phyloP scores from a whole-genome alignment of 2,329 filamentous ascomycete species.

The Hypoxylon sp. region DNA sequence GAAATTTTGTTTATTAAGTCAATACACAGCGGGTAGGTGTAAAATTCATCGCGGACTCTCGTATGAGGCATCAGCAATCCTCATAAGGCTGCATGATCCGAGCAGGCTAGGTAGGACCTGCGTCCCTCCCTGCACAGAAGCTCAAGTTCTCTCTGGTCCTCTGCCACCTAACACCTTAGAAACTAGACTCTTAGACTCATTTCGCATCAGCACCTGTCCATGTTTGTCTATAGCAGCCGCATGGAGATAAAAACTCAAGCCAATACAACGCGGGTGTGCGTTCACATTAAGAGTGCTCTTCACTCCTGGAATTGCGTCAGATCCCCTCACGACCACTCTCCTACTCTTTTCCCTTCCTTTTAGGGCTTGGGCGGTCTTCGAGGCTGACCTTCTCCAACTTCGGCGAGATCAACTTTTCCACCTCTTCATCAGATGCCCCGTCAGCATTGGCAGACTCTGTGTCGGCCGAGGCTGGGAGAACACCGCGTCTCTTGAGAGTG shows the following conservation, averaged over 20 bases:
- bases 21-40: not conserved
- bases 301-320: not conserved
- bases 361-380: not conserved
- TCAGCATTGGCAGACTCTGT: not conserved
- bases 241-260: not conserved
- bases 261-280: not conserved
- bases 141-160: not conserved
- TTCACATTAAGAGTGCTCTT: not conserved
- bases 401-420: not conserved
- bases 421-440: not conserved
- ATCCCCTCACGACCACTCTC: not conserved
- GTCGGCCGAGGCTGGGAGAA: not conserved
- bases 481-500: constrained; percentile 13
- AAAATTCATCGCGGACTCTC: not conserved
- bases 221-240: not conserved
- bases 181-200: not conserved
- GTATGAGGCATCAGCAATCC: not conserved
- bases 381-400: not conserved
- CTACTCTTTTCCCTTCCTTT: not conserved
- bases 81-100: not conserved
- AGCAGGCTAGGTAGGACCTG: not conserved
- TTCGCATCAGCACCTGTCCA: not conserved
- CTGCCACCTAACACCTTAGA: not conserved
- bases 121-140: not conserved
- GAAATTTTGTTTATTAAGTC: not conserved